Base-by-base conservation (phyloP, 345 rosid species). In the Bretschneidera sinensis region DNA sequence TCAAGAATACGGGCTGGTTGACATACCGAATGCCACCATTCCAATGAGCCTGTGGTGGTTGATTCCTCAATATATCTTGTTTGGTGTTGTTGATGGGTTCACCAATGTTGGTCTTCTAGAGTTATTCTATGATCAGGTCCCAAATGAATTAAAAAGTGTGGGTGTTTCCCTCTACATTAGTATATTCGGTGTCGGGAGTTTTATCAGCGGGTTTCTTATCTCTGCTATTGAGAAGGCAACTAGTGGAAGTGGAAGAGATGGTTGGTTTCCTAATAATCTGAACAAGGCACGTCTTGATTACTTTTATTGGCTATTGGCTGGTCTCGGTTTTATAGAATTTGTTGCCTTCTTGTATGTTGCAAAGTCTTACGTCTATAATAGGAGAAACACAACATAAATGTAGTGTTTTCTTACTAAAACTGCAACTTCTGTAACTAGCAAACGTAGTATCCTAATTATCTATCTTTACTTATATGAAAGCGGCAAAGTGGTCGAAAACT, bases 11-110 rank as follows among this genome's bases (percentile, higher is more conserved):
- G 62, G 67, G 16, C 57, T 69, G 23, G 54, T 66, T 54, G 72
- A 62, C 49, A 50, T 18, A 31, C 64, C 70, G 5, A 21, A 56
- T 1, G 73, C 31, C 6, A 61, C 25, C 14, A 31, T 74, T 21
- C 72, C 76, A 6, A 78, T 68, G 76, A 67, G 78, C 10, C 56
- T 71, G 48, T 74, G 69, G 35, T 78, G 79, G 76, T 60, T 74
- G 50, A 51, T 61, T 60, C 82, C 82, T 48, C 74, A 67, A 16
- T 71, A 74, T 20, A 28, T 65, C 16, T 21, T 78, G 50, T 60
- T 17, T 24, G 79, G 76, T 17, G n/a, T 68, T 35, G 48, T 76
- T 0, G 71, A 74, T 23, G 69, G 50, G 33, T 71, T 78, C 51
- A 50, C 71, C 2, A 43, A 70, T 39, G 73, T 78, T 49, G 81